Evolutionary conservation across 225 moss, liverwort and hornwort genomes (phyloP), one percentile per base, ranked within the genome.

Genomic region (Marchantia paleacea): DNA sequence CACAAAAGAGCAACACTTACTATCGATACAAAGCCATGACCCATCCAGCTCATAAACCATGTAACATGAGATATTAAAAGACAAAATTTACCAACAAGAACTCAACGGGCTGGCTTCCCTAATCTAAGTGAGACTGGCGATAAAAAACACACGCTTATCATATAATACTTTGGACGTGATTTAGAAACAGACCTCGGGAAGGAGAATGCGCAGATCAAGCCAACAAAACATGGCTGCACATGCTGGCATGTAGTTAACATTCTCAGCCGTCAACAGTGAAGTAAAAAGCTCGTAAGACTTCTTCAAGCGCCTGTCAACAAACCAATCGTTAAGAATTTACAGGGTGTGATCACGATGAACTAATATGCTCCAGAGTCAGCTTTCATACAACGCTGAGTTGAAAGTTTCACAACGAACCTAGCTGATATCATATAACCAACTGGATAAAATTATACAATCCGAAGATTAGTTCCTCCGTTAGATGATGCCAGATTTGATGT

Each of bases 151-250:
- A 39, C 39, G 29, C 0, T 11, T 12, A 28, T 66, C 19, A 14
- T 2, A 26, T 66, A 10, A 28, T 66, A 12, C 0, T 4, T 0
- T 66, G 11, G 19, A 66, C 29, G n/a, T 70, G 18, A 14, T 9
- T 47, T 48, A 31, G 68, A 39, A 26, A 67, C 61, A 39, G 3
- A 94, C 94, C 96, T 97, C 95, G 3, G 85, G 30, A 67, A 97
- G 81, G 49, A 99, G 86, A 60, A 83, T 88, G 75, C 91, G 88
- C 71, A 99, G 80, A 82, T 99, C 95, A 52, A 99, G 90, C 97
- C 97, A 99, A 84, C 95, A 99, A 62, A 99, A 99, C 97, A 99
- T 91, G 16, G 97, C 97, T 80, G 97, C 97, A 81, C 97, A 99
- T 74, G 97, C 97, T 77, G 95, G 95, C 97, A 99, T 99, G 83